Percentiles rank a stretch among this genome's conserved stretches.
Conservation (phyloP, 257 asterid species). For the Solanum phureja region DNA sequence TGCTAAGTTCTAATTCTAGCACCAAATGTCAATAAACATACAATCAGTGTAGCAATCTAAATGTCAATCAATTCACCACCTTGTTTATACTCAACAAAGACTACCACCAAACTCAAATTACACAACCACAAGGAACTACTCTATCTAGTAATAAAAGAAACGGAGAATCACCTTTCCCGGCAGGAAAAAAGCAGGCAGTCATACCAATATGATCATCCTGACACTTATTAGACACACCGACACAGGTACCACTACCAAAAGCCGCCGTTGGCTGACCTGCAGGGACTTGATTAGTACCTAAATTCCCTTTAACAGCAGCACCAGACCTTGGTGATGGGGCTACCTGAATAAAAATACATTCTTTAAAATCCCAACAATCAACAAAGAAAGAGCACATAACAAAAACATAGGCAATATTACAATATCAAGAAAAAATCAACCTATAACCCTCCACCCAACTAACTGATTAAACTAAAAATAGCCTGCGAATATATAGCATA, state of each 20-base stretch:
- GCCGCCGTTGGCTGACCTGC: background rate
- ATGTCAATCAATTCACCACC: background rate
- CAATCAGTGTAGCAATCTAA: background rate
- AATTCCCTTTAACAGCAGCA: background rate
- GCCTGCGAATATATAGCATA: background rate
- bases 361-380: background rate
- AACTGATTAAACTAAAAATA: background rate
- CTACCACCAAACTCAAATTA: background rate
- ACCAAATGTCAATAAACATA: background rate
- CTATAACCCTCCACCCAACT: background rate
- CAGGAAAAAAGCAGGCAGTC: slow-evolving; percentile 45
- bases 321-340: background rate
- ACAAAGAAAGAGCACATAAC: background rate
- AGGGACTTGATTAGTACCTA: background rate
- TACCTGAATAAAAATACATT: background rate
- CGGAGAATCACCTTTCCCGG: background rate
- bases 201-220: slow-evolving; percentile 20
- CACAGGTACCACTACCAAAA: slow-evolving; percentile 10
- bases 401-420: background rate
- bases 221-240: slow-evolving; percentile 25
- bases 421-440: background rate
- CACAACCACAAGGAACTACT: slow-evolving; percentile 13
- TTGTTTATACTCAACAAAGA: background rate
- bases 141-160: slow-evolving; percentile 1
- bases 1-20: background rate